Evolutionary conservation across 2,329 filamentous ascomycete genomes (phyloP).

Genomic region (Xylaria arbuscula): DNA sequence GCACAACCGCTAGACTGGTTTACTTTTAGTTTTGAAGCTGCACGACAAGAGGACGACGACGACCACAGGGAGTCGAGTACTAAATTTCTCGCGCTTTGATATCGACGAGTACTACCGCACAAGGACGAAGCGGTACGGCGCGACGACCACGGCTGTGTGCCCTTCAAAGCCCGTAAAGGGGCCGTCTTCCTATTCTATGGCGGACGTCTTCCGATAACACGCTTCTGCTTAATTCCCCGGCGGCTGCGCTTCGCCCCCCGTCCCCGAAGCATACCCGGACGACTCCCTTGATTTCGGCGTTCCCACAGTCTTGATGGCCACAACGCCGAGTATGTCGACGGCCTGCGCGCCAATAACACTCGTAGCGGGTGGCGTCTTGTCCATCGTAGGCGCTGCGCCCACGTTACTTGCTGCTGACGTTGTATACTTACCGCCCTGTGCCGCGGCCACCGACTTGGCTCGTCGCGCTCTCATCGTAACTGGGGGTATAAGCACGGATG

Average conservation of each 20-base stretch:
- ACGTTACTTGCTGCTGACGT: constrained; percentile 70
- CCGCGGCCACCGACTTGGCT: constrained; percentile 53
- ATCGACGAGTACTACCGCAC: constrained; percentile 8
- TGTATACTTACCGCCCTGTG: constrained; percentile 69
- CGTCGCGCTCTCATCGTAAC: constrained; percentile 57
- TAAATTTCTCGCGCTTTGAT: neutral
- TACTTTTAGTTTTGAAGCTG: constrained; percentile 5
- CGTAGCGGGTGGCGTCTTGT: constrained; percentile 59
- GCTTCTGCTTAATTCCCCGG: constrained; percentile 38
- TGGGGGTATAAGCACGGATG: constrained; percentile 54
- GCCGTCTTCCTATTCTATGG: constrained; percentile 49
- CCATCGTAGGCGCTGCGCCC: constrained; percentile 63
- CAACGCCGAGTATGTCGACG: constrained; percentile 41
- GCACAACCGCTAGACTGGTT: neutral
- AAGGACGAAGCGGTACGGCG: constrained; percentile 20
- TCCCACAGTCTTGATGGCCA: constrained; percentile 46
- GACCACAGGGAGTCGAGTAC: neutral
- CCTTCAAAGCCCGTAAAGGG: constrained; percentile 38
- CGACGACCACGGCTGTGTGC: constrained; percentile 36
- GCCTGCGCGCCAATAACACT: constrained; percentile 57
- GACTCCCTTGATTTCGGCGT: constrained; percentile 42
- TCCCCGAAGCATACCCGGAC: constrained; percentile 41
- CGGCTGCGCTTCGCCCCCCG: constrained; percentile 45
- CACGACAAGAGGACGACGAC: neutral
- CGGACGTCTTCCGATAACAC: constrained; percentile 48